Base-by-base conservation (phyloP, 163 green algal genomes). In the Chlorella variabilis region DNA sequence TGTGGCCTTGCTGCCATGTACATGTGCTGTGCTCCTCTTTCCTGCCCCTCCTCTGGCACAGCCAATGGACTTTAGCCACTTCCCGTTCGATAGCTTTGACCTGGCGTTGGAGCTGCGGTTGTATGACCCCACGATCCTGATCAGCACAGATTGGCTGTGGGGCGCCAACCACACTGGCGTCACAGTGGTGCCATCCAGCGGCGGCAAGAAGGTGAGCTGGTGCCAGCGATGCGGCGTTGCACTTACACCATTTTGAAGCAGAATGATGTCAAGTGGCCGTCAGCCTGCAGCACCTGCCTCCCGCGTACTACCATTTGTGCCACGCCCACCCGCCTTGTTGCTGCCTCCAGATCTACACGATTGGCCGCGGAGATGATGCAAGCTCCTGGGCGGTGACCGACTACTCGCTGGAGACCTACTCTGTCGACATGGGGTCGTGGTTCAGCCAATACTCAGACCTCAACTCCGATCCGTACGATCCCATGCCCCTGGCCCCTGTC, bases 21-120 rank as follows among this genome's bases (percentile, higher is more conserved):
- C 45, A 11, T 65, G 20, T 15, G 23, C 23, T 34, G 56, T 65
- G 56, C 21, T 65, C 56, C 54, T 9, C 23, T 63, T 63, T 6
- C 8, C 54, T 63, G 54, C 23, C 23, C 54, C 54, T 9, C 54
- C 23, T 63, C 11, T 54, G 45, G 11, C 15, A 15, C 54, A 63
- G 63, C 63, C 63, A 13, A 48, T 67, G 27, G 29, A 38, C 59
- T 67, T 67, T 20, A 21, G 20, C 27, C 38, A 73, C 66, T 73
- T 73, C 38, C 66, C 66, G 38, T 73, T 73, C n/a, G 66, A 73
- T 38, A 49, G 29, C 17, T 73, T 73, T 27, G 66, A 73, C 39
- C 66, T 73, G 38, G 21, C 27, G 23, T 20, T 73, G 38, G 66
- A 54, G 66, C 66, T 73, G 39, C 41, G 66, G 11, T 71, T 33